Percentiles rank a stretch among this genome's conserved stretches.
phyloP scores from a whole-genome alignment of 2,329 filamentous ascomycete species.

The Harringtonia aguacate region DNA sequence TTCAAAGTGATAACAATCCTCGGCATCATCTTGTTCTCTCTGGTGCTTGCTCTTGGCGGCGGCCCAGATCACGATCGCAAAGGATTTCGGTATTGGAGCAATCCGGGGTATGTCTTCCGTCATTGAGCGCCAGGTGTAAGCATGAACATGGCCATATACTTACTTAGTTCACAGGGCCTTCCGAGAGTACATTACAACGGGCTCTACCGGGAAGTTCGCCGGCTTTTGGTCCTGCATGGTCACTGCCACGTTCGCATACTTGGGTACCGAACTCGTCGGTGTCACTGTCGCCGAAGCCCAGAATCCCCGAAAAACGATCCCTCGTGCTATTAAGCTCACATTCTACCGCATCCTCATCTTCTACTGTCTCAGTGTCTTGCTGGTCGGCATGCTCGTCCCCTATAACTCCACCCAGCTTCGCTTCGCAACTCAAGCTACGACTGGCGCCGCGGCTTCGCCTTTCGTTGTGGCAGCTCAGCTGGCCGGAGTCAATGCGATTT shows the following conservation, averaged over 20 bases:
- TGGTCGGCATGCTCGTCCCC: constrained; percentile 56
- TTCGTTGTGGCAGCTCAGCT: constrained; percentile 21
- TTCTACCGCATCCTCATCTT: constrained; percentile 61
- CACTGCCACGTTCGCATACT: constrained; percentile 26
- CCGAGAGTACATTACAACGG: constrained; percentile 7
- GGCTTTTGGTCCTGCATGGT: constrained; percentile 17
- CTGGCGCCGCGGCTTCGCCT: constrained; percentile 45
- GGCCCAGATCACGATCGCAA: constrained; percentile 33
- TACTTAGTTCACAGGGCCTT: neutral
- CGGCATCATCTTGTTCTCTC: constrained; percentile 43
- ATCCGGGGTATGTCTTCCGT: constrained; percentile 22
- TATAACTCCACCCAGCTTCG: constrained; percentile 36
- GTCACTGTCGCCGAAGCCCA: constrained; percentile 59
- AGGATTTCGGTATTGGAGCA: constrained; percentile 30
- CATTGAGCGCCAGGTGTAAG: no score
- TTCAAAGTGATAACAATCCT: constrained; percentile 37
- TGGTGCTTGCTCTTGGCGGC: constrained; percentile 45
- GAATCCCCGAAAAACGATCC: constrained; percentile 55
- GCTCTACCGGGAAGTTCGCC: constrained; percentile 22
- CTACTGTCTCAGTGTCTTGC: constrained; percentile 52
- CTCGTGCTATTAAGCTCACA: constrained; percentile 55
- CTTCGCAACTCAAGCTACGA: constrained; percentile 25
- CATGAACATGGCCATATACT: no score
- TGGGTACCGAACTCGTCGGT: constrained; percentile 50
- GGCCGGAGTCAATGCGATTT: constrained; percentile 36